These are phyloP conservation scores for Rhinocladiella similis DNA, from an alignment of 2,329 filamentous ascomycete genomes.

Conservation along the genomic window DNA sequence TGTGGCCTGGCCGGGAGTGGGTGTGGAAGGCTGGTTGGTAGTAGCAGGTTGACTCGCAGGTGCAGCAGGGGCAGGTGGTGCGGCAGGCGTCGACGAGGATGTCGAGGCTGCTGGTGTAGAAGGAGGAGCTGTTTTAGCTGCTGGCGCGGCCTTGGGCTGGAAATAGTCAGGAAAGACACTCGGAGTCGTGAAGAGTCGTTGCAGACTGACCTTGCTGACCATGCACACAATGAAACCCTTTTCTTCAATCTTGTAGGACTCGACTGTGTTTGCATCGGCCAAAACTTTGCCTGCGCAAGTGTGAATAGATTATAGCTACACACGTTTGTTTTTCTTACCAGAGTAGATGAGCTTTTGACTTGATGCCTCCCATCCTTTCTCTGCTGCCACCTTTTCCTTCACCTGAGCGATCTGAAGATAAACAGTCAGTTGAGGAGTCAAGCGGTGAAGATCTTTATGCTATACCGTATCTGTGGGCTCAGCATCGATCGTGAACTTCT, in stretches of 20 bases:
- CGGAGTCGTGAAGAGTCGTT: neutral
- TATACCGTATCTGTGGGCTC: constrained; percentile 84
- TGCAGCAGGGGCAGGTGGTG: constrained; percentile 45
- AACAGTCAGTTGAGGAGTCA: constrained; percentile 18
- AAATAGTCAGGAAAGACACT: constrained; percentile 5
- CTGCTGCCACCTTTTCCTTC: constrained; percentile 86
- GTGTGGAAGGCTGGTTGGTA: constrained; percentile 50
- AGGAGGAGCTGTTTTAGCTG: constrained; percentile 49
- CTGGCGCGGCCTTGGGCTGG: constrained; percentile 69
- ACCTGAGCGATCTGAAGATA: constrained; percentile 73
- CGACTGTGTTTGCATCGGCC: constrained; percentile 95
- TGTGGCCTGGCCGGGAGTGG: constrained; percentile 44
- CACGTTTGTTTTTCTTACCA: constrained; percentile 56
- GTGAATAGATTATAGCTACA: neutral
- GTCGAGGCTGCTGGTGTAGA: constrained; percentile 50
- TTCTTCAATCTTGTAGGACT: constrained; percentile 97
- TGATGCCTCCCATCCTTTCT: constrained; percentile 92
- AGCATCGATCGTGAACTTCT: constrained; percentile 95
- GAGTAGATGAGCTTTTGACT: constrained; percentile 97
- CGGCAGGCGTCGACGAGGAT: constrained; percentile 53
- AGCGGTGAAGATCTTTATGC: neutral
- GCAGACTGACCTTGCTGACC: constrained; percentile 77
- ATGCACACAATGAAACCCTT: constrained; percentile 99
- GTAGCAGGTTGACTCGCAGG: constrained; percentile 54
- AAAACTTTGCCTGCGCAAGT: constrained; percentile 80